Evolutionary conservation across 1,284 basidiomycete species (phyloP), one percentile per base, ranked within the genome.

Genomic region (Cutaneotrichosporon dermatis): DNA sequence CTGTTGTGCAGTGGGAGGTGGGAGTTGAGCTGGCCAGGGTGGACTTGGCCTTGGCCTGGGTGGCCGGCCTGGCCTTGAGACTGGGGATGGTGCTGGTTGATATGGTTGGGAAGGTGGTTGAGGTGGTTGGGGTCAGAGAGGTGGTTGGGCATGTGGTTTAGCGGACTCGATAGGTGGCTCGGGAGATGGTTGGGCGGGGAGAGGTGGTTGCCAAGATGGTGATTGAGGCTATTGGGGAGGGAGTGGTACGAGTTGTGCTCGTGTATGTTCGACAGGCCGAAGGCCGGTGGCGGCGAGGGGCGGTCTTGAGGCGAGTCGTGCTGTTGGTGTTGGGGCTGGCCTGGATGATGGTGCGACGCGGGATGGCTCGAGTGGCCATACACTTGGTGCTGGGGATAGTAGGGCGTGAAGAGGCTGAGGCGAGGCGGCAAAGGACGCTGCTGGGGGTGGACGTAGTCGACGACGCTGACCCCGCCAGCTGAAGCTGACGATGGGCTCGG

Each of bases 351-450:
- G 25, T 25, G 25, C 25, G 25, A 25, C 25, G 25, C 25, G 25
- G 25, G 25, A 25, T 25, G 25, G 25, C 25, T 25, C 25, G 25
- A 25, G 25, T 25, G 25, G 25, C 25, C 53, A 12, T 54, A 54
- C 6, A 44, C 41, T 10, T 44, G 43, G 36, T 54, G 53, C 37
- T 39, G 37, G 16, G 37, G 25, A 39, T 41, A 51, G 16, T 40
- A 41, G 2, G 50, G 16, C 9, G 50, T 10, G 50, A 51, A 51
- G 39, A 51, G 37, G 6, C 16, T 39, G 11, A 55, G 36, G 33
- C 54, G 54, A 8, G 54, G 54, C 1, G 54, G 54, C 4, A 55
- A 39, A 2, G 54, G 54, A 7, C 54, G 44, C 34, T 41, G 37
- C 10, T 34, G 36, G 13, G 54, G 54, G 37, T 33, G 44, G 36